Base-by-base conservation (phyloP, 176 grass and related monocot genomes). In the Rhynchospora breviuscula region DNA sequence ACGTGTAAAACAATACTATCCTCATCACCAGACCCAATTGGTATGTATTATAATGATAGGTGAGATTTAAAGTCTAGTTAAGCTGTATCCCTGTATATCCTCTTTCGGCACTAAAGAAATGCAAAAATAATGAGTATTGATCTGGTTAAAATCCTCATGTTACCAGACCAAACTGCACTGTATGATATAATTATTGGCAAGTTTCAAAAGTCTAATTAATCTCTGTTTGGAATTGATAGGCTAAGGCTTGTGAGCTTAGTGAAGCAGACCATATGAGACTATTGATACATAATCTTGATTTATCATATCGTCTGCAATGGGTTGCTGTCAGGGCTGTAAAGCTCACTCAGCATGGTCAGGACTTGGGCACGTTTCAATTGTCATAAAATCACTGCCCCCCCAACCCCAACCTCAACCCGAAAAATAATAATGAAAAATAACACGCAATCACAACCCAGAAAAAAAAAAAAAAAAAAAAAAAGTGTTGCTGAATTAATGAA, bases 331-430 rank as follows among this genome's bases (percentile, higher is more conserved):
- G 85, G 89, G 81, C 86, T 47, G 90, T 98, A 80, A 90, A 84
- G 76, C 89, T 98, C 84, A 90, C 79, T 66, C 91, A 82, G 63
- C 87, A 98, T 79, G 87, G 85, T 35, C 90, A 93, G 79, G 95
- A 89, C 45, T 66, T 98, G 90, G 95, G 92, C 81, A 90, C 76
- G 80, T 98, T 98, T 93, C 92, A 94, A 74, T 83, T 98, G 88
- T 98, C 87, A 90, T 86, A 18, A 82, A 67, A 26, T 82, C 26
- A 65, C 23, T 63, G 25, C 21, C 7, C 44, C 68, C n/a, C 6
- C 23, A 47, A 47, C 43, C 67, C 46, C 18, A n/a, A 9, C 35
- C 35, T 3, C 18, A 48, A 56, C 23, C 23, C 12, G 51, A 17
- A 77, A 52, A 56, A 51, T 13, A 40, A 29, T 29, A 29, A 29